Conservation (phyloP, 768 basidiomycete genomes). For the Mycena epipterygia region DNA sequence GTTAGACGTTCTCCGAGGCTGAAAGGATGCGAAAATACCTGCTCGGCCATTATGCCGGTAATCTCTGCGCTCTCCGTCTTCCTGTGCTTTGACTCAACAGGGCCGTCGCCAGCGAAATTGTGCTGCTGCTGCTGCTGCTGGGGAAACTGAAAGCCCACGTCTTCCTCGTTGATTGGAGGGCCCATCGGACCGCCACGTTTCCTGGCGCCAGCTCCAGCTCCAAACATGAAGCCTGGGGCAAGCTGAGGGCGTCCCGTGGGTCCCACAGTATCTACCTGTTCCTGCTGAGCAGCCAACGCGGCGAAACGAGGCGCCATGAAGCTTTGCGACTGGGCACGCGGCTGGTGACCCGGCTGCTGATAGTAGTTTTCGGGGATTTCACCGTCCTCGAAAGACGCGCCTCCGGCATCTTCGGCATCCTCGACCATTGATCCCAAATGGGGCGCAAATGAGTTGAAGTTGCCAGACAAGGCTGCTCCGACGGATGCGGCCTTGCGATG, state of each 20-base stretch:
- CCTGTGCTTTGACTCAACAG: slow-evolving; percentile 60
- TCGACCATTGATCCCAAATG: slow-evolving; percentile 89
- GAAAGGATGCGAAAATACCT: slow-evolving; percentile 67
- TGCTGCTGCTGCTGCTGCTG: slow-evolving; percentile 64
- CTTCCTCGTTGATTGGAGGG: slow-evolving; percentile 86
- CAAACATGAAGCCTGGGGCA: slow-evolving; percentile 94
- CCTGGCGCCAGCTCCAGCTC: slow-evolving; percentile 63
- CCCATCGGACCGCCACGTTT: slow-evolving; percentile 68
- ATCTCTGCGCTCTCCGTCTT: slow-evolving; percentile 82
- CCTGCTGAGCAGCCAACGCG: slow-evolving; percentile 81
- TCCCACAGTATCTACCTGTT: slow-evolving; percentile 72
- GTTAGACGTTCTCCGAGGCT: slow-evolving; percentile 8
- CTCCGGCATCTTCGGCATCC: slow-evolving; percentile 76
- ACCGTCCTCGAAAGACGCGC: slow-evolving; percentile 76
- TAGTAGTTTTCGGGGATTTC: slow-evolving; percentile 77
- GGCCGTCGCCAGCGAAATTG: slow-evolving; percentile 46
- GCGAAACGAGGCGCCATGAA: slow-evolving; percentile 93
- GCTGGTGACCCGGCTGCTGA: slow-evolving; percentile 69
- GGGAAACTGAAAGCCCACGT: slow-evolving; percentile 86
- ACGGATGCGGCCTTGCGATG: slow-evolving; percentile 89
- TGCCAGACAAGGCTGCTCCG: slow-evolving; percentile 69
- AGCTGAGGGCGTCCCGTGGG: slow-evolving; percentile 89
- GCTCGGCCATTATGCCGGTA: slow-evolving; percentile 94
- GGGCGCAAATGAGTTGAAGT: slow-evolving; percentile 81
- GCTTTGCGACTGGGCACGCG: slow-evolving; percentile 83